Evolutionary conservation across 2,329 filamentous ascomycete genomes (phyloP), one percentile per base, ranked within the genome.

Genomic region (Fusarium secorum): DNA sequence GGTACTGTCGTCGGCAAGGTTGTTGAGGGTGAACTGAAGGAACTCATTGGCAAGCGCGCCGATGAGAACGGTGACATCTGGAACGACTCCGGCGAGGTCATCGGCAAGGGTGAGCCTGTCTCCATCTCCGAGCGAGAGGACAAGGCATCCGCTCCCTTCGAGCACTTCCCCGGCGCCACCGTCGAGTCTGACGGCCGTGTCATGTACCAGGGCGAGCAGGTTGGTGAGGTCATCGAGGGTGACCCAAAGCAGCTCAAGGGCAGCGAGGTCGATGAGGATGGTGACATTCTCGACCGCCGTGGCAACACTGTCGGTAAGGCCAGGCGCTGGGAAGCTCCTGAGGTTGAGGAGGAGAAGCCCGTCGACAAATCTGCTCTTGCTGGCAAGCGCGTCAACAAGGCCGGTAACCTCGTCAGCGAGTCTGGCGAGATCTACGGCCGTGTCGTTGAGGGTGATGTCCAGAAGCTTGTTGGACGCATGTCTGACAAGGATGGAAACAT

Each of bases 401-500:
- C 87, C 5, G 91, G 91, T 41, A 88, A 89, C 49, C 82, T 88
- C 2, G 87, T 90, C 30, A 88, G 89, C 75, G 79, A 79, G 7
- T 79, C 81, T 45, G 88, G 88, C 1, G 78, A 82, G 46, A 87
- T 90, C 68, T 89, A 88, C 66, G 91, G 89, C 38, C 88, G 89
- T 41, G 85, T 94, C 3, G 79, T 93, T 24, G 90, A 93, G 76
- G 91, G 91, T 18, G 88, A 91, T 66, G 76, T 87, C 38, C 87
- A 88, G 79, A 85, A 87, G 58, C 85, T 93, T 44, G 81, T 89
- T 14, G 91, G 91, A 32, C 89, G 88, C 75, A 91, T 91, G 86
- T 89, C 90, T 75, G 90, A 93, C 78, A 91, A 89, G 79, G 82
- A 92, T 33, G 91, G 91, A 38, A 88, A 92, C 75, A 87, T 93